A percentile compares a stretch with the other conserved stretches of the same genome.
Conservation (phyloP, 2,329 filamentous ascomycete genomes). For the Colletotrichum tamarilloi region DNA sequence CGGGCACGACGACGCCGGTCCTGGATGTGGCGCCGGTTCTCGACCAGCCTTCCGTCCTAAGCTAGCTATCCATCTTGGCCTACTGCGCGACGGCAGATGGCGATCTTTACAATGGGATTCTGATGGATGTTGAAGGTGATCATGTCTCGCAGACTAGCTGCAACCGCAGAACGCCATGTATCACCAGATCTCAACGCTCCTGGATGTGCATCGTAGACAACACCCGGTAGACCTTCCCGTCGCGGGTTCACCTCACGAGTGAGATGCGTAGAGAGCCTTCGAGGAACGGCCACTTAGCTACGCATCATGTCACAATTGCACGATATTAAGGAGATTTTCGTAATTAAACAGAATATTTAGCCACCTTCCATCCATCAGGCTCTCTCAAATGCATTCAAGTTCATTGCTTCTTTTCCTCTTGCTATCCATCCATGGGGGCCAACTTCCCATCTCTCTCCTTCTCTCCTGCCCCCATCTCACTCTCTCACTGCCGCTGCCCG, state of each 20-base stretch:
- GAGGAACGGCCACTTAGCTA: background rate
- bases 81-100: background rate
- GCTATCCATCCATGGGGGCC: constrained; percentile 34
- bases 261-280: background rate
- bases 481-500: background rate
- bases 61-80: background rate
- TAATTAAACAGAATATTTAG: constrained; percentile 38
- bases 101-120: background rate
- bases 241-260: background rate
- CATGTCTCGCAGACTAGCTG: background rate
- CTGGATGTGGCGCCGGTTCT: constrained; percentile 12
- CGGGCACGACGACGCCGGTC: background rate
- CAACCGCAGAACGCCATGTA: background rate
- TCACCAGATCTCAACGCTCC: background rate
- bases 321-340: constrained; percentile 35
- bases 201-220: background rate
- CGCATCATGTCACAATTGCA: background rate
- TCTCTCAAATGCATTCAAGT: constrained; percentile 37
- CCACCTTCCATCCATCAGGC: constrained; percentile 32
- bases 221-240: background rate
- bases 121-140: background rate
- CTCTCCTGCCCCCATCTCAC: background rate
- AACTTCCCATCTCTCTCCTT: constrained; percentile 2
- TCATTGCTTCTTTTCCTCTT: constrained; percentile 37
- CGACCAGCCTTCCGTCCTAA: background rate